Evolutionary conservation across 805 yeast species (phyloP), one percentile per base, ranked within the genome.

Genomic region (Candida berthetii): DNA sequence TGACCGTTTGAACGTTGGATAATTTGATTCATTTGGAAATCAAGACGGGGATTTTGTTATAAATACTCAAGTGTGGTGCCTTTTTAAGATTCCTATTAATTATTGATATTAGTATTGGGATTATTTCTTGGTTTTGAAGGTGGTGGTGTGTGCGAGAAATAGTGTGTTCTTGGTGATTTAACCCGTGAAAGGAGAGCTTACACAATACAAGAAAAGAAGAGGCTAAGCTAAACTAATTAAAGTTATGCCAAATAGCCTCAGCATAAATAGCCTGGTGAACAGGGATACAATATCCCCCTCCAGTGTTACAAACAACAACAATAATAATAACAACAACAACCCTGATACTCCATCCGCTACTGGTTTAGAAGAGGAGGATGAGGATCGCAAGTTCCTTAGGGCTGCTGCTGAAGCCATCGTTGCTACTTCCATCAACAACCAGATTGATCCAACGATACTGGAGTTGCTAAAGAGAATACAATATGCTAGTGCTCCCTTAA

Each of bases 371-470:
- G 27, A 25, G 20, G 54, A 55, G 20, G 61, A 62, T 31, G 83
- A 76, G 52, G 85, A 80, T 52, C 64, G 72, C 34, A 65, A 69
- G 40, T 80, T 80, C 50, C 62, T 80, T 31, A 63, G 74, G 36
- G 67, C 80, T 16, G 86, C 86, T 3, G 74, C 76, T 44, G 83
- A 80, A 51, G 85, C 82, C 3, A 62, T 74, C 15, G 78, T 73
- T 11, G 77, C 78, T 20, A 72, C 78, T 0, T 69, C 74, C 3
- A 68, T 69, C 45, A 60, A 64, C 42, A 59, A 62, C 40, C 61
- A 72, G 19, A 73, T 80, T 7, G 86, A 80, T 54, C 85, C 86
- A 4, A 78, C 85, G 0, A 76, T 80, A 20, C 61, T 73, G 46
- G 82, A 76, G 51, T 63, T 80, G n/a, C 59, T 80, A 40, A 68